Conservation (phyloP, 805 yeast genomes). For the Kregervanrija pseudodelftensis region DNA sequence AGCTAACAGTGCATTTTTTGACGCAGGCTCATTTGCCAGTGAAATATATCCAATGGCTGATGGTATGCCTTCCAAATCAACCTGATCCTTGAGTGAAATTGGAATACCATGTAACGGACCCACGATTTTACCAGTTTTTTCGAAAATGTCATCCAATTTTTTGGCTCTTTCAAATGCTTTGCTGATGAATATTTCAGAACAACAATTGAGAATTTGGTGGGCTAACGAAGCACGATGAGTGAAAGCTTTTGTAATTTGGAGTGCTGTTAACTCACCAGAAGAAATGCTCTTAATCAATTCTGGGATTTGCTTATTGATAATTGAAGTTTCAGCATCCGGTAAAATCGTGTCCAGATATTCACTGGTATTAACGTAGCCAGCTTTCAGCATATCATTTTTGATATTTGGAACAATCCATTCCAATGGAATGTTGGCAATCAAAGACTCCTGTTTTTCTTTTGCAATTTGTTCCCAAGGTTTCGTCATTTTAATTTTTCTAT, state of each 20-base stretch:
- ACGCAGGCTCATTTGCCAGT: conserved; percentile 16
- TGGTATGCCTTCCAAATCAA: conserved; percentile 40
- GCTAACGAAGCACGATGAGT: conserved; percentile 53
- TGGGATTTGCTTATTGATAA: conserved; percentile 3
- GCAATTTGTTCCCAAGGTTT: conserved; percentile 10
- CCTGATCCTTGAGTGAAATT: conserved; percentile 35
- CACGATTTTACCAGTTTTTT: conserved; percentile 37
- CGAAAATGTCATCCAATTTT: conserved; percentile 44
- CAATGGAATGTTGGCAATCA: conserved; percentile 23
- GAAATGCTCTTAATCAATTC: conserved; percentile 2
- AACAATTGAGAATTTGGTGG: conserved; percentile 43
- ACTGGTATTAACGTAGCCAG: conserved; percentile 35
- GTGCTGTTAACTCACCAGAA: conserved; percentile 33
- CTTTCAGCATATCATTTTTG: conserved; percentile 24
- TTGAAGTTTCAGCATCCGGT: conserved; percentile 7
- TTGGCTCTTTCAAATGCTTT: conserved; percentile 53
- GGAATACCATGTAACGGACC: conserved; percentile 70
- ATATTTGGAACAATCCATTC: conserved; percentile 38
- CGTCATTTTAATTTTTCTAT: conserved; percentile 1
- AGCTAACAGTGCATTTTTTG: conserved; percentile 34
- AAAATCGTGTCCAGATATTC: conserved; percentile 10
- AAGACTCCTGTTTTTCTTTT: conserved; percentile 4
- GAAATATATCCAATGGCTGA: conserved; percentile 42
- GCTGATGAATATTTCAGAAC: conserved; percentile 41
- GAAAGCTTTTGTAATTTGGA: conserved; percentile 45